Evolutionary conservation across 768 basidiomycete species (phyloP), one percentile per base, ranked within the genome.

Genomic region (Clitopilus passeckerianus): DNA sequence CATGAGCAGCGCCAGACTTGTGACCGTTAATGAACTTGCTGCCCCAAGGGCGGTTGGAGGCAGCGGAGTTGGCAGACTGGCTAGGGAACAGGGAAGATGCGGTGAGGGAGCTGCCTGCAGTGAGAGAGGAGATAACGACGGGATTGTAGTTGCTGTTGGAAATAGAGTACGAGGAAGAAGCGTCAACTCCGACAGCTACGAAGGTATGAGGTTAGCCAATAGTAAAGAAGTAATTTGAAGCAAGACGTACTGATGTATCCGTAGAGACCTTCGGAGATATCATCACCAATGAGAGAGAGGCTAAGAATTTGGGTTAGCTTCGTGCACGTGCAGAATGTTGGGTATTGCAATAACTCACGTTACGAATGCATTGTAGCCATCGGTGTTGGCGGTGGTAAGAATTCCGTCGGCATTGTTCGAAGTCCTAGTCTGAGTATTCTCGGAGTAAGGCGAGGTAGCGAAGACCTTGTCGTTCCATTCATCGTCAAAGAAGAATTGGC

Each of bases 401-500:
- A 72, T 73, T n/a, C 57, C 35, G 59, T 76, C 75, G 2, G 71
- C 66, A 22, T 50, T 60, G 60, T 76, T 74, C 56, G 64, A 43
- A 2, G 68, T 68, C 24, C 72, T 62, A 1, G 55, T 59, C 24
- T 71, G 65, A 3, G 58, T 71, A 59, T 68, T 72, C 54, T 56
- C 57, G 54, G 57, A 68, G 62, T 75, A 75, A 18, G 69, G 66
- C 10, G 62, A 43, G 9, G 63, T 65, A 6, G 63, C 64, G 57
- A 65, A 65, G 30, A 75, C 70, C 37, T 63, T 57, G 44, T 70
- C 64, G 54, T 68, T 70, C 66, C 71, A 68, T 3, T 57, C 62
- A 54, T 74, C 74, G 41, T 68, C 64, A 54, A 75, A 74, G 68
- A 74, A 75, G 61, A 75, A 66, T 59, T 74, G 73, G 4, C 74